Evolutionary conservation across 2,329 filamentous ascomycete genomes (phyloP), one percentile per base, ranked within the genome.

Genomic region (Alternaria infectoria): DNA sequence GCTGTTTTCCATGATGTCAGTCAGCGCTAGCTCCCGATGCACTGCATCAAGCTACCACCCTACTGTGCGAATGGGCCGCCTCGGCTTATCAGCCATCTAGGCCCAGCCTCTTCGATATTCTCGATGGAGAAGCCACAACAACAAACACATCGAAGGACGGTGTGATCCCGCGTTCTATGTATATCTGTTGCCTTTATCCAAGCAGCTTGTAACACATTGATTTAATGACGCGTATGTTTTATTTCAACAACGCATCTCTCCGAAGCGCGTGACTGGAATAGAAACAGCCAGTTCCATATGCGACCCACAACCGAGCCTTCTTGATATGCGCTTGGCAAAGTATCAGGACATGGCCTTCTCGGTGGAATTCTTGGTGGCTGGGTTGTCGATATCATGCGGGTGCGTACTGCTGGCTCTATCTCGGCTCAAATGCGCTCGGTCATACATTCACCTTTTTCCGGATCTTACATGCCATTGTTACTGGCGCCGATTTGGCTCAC

Each of bases 1-100:
- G 61, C 64, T 60, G 58, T 54, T 59, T 68, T 67, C 57, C 57
- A 77, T 75, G 70, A 77, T 75, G 73, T 76, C 74, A 77, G 54
- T 65, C 64, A 62, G 68, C 67, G 54, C 50, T 56, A 65, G 65
- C 59, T 69, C 67, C 68, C 72, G 72, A 68, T 65, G 66, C 61
- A 63, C 44, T 68, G 65, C 67, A 69, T 62, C 56, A 56, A 51
- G 15, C 58, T 67, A 40, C 36, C 36, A 40, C 36, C 56, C 51
- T 57, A 64, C 54, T 54, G 64, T 57, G 49, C 65, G 57, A 64
- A 62, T 58, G 67, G 43, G 65, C 59, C 65, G 61, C 56, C 68
- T 68, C 66, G 67, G 70, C 64, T 70, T 57, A 46, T 61, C 50
- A 44, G 52, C 65, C 63, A 26, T 64, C 67, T 54, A 57, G 61